Percentiles rank a stretch among this genome's conserved stretches.
Conservation (phyloP, 345 rosid species). For the Lepidium didymum region DNA sequence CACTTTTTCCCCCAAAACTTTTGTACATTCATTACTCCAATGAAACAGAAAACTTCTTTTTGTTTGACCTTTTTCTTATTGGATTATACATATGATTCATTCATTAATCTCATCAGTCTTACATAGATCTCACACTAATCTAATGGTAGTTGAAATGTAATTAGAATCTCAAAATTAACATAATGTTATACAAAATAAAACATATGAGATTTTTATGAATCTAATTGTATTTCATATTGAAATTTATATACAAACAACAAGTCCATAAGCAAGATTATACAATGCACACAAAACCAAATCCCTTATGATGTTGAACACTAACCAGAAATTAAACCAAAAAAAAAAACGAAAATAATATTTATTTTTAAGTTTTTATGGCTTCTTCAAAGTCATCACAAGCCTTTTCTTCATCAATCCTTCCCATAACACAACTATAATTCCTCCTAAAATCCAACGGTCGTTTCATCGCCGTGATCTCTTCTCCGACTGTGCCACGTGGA, state of each 20-base stretch:
- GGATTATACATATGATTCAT: not conserved
- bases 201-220: no score
- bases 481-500: not conserved
- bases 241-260: not conserved
- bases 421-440: conserved; percentile 30
- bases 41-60: not conserved
- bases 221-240: not conserved
- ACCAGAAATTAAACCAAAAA: not conserved
- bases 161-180: not conserved
- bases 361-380: not conserved
- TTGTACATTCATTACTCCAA: not conserved
- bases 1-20: not conserved
- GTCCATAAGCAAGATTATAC: not conserved
- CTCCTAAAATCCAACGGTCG: conserved; percentile 19
- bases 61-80: conserved; percentile 10
- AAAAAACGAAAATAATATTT: not conserved
- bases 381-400: conserved; percentile 40
- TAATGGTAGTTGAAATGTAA: not conserved
- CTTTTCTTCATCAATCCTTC: conserved; percentile 75
- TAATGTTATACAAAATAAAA: no score
- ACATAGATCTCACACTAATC: not conserved
- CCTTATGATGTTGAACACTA: not conserved
- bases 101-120: not conserved
- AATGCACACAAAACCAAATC: conserved; percentile 1
- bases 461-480: conserved; percentile 17